These are phyloP conservation scores for Kazachstania sp. DNA, from an alignment of 1,139 yeast species.

Conservation along the genomic window DNA sequence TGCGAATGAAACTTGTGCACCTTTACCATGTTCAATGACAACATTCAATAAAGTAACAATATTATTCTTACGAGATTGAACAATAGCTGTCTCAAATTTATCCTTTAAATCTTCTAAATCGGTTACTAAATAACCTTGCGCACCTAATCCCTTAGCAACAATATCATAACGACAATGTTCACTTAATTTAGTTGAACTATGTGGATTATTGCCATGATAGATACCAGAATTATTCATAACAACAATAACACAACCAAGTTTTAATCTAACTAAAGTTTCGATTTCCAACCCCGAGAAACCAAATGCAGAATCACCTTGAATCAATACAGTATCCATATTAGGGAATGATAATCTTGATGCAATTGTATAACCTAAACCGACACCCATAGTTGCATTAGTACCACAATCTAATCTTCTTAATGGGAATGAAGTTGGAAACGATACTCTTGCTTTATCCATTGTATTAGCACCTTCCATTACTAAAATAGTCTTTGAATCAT, in stretches of 20 bases:
- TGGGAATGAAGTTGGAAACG: conserved; percentile 47
- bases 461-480: conserved; percentile 64
- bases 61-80: conserved; percentile 24
- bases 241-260: conserved; percentile 45
- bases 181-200: conserved; percentile 45
- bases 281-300: conserved; percentile 61
- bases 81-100: conserved; percentile 37
- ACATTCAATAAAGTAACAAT: conserved; percentile 45
- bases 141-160: conserved; percentile 48
- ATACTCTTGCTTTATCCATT: conserved; percentile 56
- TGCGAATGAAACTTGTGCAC: conserved; percentile 48
- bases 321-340: conserved; percentile 41
- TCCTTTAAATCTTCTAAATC: conserved; percentile 35
- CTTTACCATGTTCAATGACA: conserved; percentile 47
- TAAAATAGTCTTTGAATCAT: conserved; percentile 33
- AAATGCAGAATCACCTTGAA: conserved; percentile 66
- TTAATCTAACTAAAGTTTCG: conserved; percentile 50
- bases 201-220: conserved; percentile 45
- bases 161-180: conserved; percentile 47
- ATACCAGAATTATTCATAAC: conserved; percentile 65
- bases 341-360: conserved; percentile 47
- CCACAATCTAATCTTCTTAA: conserved; percentile 56
- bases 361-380: conserved; percentile 58
- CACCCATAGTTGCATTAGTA: conserved; percentile 66
- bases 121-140: conserved; percentile 41